Percentiles rank a stretch among this genome's conserved stretches.
Evolutionary conservation across 1,284 basidiomycete genomes (phyloP).

Genomic region (Rhodotorula sp.): DNA sequence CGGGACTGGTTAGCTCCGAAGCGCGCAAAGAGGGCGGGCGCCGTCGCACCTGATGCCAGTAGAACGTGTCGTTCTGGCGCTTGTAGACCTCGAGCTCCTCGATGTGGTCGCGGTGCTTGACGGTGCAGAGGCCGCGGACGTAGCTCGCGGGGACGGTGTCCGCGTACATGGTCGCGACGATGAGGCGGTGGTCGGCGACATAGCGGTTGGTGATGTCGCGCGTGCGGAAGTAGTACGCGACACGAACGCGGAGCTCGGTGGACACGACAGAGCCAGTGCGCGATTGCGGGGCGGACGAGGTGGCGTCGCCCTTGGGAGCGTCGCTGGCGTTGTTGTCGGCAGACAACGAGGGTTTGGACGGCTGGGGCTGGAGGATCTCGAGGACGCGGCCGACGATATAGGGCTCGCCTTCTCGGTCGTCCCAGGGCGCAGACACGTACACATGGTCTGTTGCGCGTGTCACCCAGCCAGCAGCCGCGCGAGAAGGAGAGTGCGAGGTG

Average conservation of each 20-base stretch:
- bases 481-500: background rate
- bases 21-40: background rate
- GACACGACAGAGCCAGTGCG: background rate
- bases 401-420: slow-evolving; percentile 44
- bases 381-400: slow-evolving; percentile 43
- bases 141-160: slow-evolving; percentile 40
- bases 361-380: slow-evolving; percentile 34
- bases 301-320: background rate
- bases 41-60: slow-evolving; percentile 43
- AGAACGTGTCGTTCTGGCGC: slow-evolving; percentile 41
- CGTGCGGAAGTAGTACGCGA: slow-evolving; percentile 46
- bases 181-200: slow-evolving; percentile 42
- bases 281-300: background rate
- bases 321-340: background rate
- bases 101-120: slow-evolving; percentile 44
- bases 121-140: slow-evolving; percentile 39
- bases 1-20: background rate
- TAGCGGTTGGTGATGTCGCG: slow-evolving; percentile 45
- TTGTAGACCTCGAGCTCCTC: slow-evolving; percentile 42
- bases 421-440: slow-evolving; percentile 44
- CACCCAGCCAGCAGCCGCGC: background rate
- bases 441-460: slow-evolving; percentile 38
- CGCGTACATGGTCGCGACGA: slow-evolving; percentile 45
- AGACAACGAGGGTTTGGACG: background rate
- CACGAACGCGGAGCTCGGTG: slow-evolving; percentile 35